Conservation (phyloP, 75 land plant genomes). For the Selaginella tamariscina region DNA sequence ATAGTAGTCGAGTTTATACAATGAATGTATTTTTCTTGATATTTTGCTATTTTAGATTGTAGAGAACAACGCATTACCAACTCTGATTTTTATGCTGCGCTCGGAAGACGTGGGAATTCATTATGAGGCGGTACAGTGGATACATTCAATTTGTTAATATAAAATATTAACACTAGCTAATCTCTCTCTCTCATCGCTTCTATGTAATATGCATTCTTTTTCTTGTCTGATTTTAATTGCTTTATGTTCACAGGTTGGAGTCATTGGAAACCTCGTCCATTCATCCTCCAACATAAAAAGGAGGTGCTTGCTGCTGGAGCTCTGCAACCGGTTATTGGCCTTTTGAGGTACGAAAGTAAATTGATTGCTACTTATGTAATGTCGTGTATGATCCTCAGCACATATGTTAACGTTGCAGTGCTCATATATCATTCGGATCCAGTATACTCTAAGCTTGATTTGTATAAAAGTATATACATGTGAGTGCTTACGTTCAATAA, state of each 20-base stretch:
- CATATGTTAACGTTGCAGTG: too few species aligned
- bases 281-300: conserved; percentile 90
- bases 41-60: conserved; percentile 55
- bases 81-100: conserved; percentile 79
- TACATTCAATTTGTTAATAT: neutral
- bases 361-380: too few species aligned
- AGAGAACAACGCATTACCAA: conserved; percentile 89
- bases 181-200: too few species aligned
- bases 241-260: conserved; percentile 57
- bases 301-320: conserved; percentile 94
- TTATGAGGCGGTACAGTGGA: conserved; percentile 70
- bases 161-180: too few species aligned
- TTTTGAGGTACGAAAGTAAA: conserved; percentile 46
- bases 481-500: too few species aligned
- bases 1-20: neutral
- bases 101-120: conserved; percentile 86
- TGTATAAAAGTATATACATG: too few species aligned
- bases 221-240: neutral
- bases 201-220: too few species aligned
- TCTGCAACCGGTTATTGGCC: conserved; percentile 89
- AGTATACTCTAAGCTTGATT: too few species aligned
- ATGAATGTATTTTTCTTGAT: neutral
- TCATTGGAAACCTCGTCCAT: conserved; percentile 94
- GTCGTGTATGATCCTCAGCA: too few species aligned
- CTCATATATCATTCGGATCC: too few species aligned